Evolutionary conservation across 768 basidiomycete genomes (phyloP).

Genomic region (Panellus pusillus): DNA sequence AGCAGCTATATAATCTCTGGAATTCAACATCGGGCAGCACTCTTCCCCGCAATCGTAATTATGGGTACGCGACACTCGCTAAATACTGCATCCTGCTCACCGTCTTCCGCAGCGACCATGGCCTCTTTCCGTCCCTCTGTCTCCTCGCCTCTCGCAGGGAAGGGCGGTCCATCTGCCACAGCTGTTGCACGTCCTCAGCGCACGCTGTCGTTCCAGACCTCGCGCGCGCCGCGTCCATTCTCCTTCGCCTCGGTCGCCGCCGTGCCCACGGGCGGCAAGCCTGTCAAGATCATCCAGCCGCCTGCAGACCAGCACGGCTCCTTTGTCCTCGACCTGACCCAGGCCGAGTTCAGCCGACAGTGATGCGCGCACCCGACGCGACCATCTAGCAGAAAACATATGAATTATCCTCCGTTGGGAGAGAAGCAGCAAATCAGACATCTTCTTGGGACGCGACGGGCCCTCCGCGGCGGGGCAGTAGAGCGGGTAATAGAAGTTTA

Average conservation of each 20-base stretch:
- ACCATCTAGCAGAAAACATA: background rate
- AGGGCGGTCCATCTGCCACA: conserved; percentile 29
- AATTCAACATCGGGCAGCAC: too few relatives aligned
- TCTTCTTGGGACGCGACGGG: background rate
- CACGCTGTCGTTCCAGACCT: conserved; percentile 60
- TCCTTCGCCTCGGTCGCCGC: conserved; percentile 50
- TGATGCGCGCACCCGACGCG: background rate
- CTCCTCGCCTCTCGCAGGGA: conserved; percentile 63
- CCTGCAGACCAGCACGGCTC: conserved; percentile 68
- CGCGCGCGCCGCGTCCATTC: conserved; percentile 79
- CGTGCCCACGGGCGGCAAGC: conserved; percentile 39
- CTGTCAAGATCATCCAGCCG: conserved; percentile 77
- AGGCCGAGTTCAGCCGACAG: conserved; percentile 78
- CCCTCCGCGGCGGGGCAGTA: too few relatives aligned
- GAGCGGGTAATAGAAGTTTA: too few relatives aligned
- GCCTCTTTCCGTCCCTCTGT: conserved; percentile 52
- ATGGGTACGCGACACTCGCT: conserved; percentile 5
- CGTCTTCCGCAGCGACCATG: conserved; percentile 37
- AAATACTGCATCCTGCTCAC: background rate
- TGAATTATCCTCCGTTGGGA: conserved; percentile 5
- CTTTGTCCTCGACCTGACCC: conserved; percentile 79
- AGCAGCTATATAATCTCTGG: too few relatives aligned
- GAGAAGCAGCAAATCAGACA: background rate
- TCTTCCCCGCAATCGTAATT: conserved; percentile 2
- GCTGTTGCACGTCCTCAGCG: conserved; percentile 42